Conservation (phyloP, 805 yeast species). For the Maudiozyma barnettii region DNA sequence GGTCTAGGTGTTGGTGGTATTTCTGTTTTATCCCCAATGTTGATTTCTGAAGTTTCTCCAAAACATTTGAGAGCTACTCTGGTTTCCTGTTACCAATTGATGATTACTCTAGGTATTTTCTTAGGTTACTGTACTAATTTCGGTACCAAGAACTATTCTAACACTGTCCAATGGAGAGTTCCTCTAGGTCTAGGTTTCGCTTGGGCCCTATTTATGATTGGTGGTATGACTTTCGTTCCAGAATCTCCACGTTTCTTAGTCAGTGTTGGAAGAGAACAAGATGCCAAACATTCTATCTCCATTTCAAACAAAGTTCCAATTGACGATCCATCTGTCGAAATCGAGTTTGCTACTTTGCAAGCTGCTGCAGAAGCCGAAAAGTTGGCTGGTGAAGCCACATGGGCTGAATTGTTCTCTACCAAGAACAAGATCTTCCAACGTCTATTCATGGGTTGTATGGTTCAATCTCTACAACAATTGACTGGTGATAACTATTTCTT, state of each 20-base stretch:
- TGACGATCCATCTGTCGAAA: conserved; percentile 46
- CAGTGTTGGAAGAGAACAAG: conserved; percentile 45
- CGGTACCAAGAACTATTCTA: conserved; percentile 51
- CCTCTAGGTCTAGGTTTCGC: conserved; percentile 50
- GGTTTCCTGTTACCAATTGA: conserved; percentile 60
- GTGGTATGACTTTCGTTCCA: conserved; percentile 44
- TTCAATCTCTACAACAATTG: conserved; percentile 57
- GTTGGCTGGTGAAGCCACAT: conserved; percentile 53
- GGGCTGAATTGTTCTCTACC: conserved; percentile 58
- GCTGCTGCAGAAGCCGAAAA: conserved; percentile 52
- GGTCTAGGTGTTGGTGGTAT: conserved; percentile 70
- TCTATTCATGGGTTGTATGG: conserved; percentile 41
- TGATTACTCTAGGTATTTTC: conserved; percentile 63
- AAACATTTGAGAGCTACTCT: conserved; percentile 54
- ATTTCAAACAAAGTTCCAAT: conserved; percentile 44
- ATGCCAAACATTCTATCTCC: conserved; percentile 50
- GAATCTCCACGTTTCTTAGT: conserved; percentile 65
- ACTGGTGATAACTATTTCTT: conserved; percentile 59
- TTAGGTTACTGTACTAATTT: conserved; percentile 65
- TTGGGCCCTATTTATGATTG: conserved; percentile 34
- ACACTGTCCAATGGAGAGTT: conserved; percentile 70
- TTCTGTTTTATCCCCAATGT: conserved; percentile 65
- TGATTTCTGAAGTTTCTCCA: conserved; percentile 38
- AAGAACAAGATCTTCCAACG: conserved; percentile 47
- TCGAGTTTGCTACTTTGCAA: conserved; percentile 50